A percentile compares a stretch with the other conserved stretches of the same genome.
Conservation (phyloP, 257 asterid species). For the Cruciata laevipes region DNA sequence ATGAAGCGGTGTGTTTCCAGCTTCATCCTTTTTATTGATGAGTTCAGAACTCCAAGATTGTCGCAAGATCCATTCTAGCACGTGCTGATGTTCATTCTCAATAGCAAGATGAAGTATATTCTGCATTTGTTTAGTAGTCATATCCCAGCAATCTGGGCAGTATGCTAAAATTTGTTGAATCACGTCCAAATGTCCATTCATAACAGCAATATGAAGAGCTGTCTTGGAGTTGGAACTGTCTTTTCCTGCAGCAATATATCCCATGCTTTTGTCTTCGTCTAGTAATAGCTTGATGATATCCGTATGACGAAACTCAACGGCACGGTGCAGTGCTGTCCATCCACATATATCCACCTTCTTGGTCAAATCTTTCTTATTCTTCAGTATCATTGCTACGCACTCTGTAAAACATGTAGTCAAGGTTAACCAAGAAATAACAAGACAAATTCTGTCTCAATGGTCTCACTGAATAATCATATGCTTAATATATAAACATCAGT, state of each 20-base stretch:
- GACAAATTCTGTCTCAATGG: neutral
- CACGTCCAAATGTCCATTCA: neutral
- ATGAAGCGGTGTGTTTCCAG: conserved; percentile 6
- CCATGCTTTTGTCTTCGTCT: neutral
- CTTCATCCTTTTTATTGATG: conserved; percentile 6
- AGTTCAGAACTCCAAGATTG: neutral
- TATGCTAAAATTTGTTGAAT: neutral
- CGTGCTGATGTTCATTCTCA: neutral
- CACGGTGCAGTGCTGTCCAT: conserved; percentile 16
- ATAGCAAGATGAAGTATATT: conserved; percentile 13
- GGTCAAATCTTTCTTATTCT: neutral
- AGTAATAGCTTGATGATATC: neutral
- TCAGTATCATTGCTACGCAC: neutral
- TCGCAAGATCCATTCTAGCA: neutral
- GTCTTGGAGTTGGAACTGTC: neutral
- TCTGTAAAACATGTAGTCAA: neutral
- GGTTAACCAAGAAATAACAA: neutral
- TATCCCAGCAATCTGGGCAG: conserved; percentile 16
- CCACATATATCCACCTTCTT: conserved; percentile 4
- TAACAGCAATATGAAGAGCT: neutral
- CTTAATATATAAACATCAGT: too few relatives aligned
- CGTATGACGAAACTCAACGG: neutral
- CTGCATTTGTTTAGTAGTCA: neutral
- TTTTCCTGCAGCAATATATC: conserved; percentile 1
- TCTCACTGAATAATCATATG: too few relatives aligned